Evolutionary conservation across 2,329 filamentous ascomycete species (phyloP).

Genomic region (Akanthomyces dipterigenus): DNA sequence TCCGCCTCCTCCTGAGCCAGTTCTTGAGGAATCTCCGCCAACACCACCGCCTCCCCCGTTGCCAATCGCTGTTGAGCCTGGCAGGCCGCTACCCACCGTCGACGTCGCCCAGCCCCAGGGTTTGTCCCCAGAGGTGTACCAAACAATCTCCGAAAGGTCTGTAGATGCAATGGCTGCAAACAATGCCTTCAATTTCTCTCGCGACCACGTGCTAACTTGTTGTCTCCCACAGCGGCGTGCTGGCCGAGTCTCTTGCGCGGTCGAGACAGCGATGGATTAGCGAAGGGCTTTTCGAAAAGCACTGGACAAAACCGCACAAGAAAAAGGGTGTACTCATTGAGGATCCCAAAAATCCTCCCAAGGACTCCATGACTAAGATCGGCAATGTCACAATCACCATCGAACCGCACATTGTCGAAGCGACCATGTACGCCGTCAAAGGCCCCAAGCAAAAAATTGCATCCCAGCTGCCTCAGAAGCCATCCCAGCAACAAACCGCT

Average conservation of each 20-base stretch:
- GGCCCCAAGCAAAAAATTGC: constrained; percentile 45
- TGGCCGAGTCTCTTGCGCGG: constrained; percentile 64
- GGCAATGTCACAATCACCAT: constrained; percentile 69
- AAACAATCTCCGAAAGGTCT: constrained; percentile 67
- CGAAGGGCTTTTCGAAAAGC: constrained; percentile 68
- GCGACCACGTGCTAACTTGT: constrained; percentile 13
- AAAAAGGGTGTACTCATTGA: constrained; percentile 59
- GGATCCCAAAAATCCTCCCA: constrained; percentile 59
- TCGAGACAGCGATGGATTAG: constrained; percentile 68
- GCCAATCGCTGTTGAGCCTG: constrained; percentile 56
- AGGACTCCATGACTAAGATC: constrained; percentile 66
- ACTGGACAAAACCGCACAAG: constrained; percentile 67
- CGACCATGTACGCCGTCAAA: constrained; percentile 65
- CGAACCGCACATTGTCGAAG: constrained; percentile 74
- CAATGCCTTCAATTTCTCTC: neutral
- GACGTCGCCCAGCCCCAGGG: constrained; percentile 58
- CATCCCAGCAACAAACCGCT: constrained; percentile 1
- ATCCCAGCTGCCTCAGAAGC: constrained; percentile 22
- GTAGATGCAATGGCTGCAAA: constrained; percentile 13
- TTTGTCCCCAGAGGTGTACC: constrained; percentile 59
- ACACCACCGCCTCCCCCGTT: constrained; percentile 37
- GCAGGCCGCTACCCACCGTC: constrained; percentile 65
- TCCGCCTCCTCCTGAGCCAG: constrained; percentile 33
- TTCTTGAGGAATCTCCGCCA: constrained; percentile 24
- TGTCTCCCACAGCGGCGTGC: constrained; percentile 53